These are phyloP conservation scores for Globisporangium paroecandrum DNA, from an alignment of 352 stramenopile species.

Conservation along the genomic window DNA sequence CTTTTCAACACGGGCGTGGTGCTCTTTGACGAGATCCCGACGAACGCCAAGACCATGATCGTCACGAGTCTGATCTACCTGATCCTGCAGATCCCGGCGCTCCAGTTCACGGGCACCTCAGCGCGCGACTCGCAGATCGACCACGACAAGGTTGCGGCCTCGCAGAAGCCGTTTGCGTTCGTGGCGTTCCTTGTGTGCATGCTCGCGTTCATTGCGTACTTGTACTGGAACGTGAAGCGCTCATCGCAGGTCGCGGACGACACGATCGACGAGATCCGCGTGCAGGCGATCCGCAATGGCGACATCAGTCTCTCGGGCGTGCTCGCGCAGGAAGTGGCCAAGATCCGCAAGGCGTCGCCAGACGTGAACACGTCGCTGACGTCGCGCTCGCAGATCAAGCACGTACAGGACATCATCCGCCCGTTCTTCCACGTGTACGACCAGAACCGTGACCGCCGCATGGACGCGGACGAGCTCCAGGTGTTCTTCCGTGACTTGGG, in stretches of 20 bases:
- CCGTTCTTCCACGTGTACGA: slow-evolving; percentile 95
- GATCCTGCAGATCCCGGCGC: slow-evolving; percentile 92
- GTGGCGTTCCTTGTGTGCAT: slow-evolving; percentile 88
- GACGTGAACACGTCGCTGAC: slow-evolving; percentile 50
- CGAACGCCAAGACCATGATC: slow-evolving; percentile 91
- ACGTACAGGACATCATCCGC: slow-evolving; percentile 89
- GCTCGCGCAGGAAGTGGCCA: slow-evolving; percentile 68
- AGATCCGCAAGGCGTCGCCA: slow-evolving; percentile 47
- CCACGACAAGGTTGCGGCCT: slow-evolving; percentile 60
- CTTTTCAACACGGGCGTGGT: slow-evolving; percentile 75
- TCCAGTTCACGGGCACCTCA: slow-evolving; percentile 83
- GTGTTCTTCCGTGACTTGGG: slow-evolving; percentile 94
- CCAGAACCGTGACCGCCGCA: slow-evolving; percentile 83
- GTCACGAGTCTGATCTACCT: slow-evolving; percentile 94
- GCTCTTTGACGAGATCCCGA: slow-evolving; percentile 84
- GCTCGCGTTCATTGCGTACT: slow-evolving; percentile 89
- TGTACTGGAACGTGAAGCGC: slow-evolving; percentile 89
- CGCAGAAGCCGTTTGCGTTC: slow-evolving; percentile 89
- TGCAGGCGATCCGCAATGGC: slow-evolving; percentile 63
- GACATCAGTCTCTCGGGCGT: slow-evolving; percentile 81
- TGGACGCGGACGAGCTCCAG: slow-evolving; percentile 91
- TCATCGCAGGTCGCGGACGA: slow-evolving; percentile 65
- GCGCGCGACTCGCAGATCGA: slow-evolving; percentile 64
- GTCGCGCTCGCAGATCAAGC: slow-evolving; percentile 51
- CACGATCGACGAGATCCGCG: slow-evolving; percentile 66